Evolutionary conservation across 768 basidiomycete genomes (phyloP).

Genomic region (Cystobasidium tubakii): DNA sequence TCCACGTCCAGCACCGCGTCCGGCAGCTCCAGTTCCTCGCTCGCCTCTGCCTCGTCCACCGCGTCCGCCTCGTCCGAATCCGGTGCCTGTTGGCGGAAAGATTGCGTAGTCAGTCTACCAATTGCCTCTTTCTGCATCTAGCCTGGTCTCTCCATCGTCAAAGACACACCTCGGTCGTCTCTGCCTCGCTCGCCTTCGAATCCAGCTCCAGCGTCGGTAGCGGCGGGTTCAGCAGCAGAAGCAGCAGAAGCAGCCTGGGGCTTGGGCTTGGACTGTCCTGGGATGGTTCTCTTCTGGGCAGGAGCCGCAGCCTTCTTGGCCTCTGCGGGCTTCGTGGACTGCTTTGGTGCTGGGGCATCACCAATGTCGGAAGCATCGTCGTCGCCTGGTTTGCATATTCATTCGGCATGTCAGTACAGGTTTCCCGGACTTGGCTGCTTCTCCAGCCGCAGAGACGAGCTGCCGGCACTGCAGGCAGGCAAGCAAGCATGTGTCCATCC

Average conservation of each 20-base stretch:
- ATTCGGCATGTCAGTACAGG: background rate
- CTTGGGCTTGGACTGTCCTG: conserved; percentile 3
- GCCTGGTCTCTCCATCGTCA: too few relatives aligned
- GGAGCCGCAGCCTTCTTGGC: conserved; percentile 22
- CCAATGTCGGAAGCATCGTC: conserved; percentile 25
- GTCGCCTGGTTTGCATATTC: conserved; percentile 24
- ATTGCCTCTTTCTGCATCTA: background rate
- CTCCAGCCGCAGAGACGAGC: too few relatives aligned
- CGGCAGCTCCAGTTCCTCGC: background rate
- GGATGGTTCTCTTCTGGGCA: conserved; percentile 21
- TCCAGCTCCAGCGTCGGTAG: background rate
- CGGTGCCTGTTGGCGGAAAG: conserved; percentile 15
- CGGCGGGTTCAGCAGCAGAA: background rate
- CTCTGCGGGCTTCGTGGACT: conserved; percentile 20
- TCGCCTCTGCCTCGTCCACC: conserved; percentile 31
- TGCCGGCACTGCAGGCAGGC: too few relatives aligned
- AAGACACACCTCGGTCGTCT: conserved; percentile 24
- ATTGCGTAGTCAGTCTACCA: background rate
- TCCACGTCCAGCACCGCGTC: conserved; percentile 14
- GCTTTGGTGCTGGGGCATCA: conserved; percentile 17
- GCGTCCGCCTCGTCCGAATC: conserved; percentile 29
- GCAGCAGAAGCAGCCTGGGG: conserved; percentile 14
- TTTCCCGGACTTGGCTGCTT: too few relatives aligned
- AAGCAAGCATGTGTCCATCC: background rate
- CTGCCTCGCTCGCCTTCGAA: conserved; percentile 33